Percentiles rank a stretch among this genome's conserved stretches.
Conservation (phyloP, 208 protist genomes). For the Acanthamoeba lugdunensis region DNA sequence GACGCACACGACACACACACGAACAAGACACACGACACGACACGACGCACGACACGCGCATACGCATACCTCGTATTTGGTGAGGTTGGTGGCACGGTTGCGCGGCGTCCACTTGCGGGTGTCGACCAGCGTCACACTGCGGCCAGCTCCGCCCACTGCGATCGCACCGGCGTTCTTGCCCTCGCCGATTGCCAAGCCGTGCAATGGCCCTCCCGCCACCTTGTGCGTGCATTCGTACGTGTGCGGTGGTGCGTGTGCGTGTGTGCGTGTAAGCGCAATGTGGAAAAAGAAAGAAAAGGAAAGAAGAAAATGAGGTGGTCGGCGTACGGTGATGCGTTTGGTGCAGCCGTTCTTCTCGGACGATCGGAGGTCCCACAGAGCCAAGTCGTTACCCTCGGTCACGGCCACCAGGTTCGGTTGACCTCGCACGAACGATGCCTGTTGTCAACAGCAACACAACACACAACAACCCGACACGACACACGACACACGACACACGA, state of each 20-base stretch:
- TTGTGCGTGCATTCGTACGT: background rate
- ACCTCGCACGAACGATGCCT: background rate
- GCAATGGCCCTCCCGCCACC: constrained; percentile 5
- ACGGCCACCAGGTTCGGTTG: background rate
- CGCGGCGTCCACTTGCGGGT: constrained; percentile 12
- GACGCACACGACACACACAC: too few species aligned
- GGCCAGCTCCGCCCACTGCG: background rate
- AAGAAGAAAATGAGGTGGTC: background rate
- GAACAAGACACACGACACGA: too few species aligned
- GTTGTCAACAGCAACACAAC: background rate
- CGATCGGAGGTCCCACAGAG: background rate
- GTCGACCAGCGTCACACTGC: constrained; percentile 31
- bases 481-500: too few species aligned
- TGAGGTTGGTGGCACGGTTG: constrained; percentile 14
- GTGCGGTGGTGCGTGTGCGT: background rate
- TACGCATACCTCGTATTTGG: constrained; percentile 5
- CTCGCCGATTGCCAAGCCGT: background rate
- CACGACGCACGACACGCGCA: too few species aligned
- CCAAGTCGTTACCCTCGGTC: background rate
- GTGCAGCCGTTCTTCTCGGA: background rate
- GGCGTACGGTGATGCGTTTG: background rate
- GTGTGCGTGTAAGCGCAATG: too few species aligned
- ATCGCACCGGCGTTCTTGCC: background rate
- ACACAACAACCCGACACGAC: too few species aligned
- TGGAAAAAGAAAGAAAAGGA: too few species aligned